phyloP scores from a whole-genome alignment of 1,139 yeast species.

The Kluyveromyces marxianus region DNA sequence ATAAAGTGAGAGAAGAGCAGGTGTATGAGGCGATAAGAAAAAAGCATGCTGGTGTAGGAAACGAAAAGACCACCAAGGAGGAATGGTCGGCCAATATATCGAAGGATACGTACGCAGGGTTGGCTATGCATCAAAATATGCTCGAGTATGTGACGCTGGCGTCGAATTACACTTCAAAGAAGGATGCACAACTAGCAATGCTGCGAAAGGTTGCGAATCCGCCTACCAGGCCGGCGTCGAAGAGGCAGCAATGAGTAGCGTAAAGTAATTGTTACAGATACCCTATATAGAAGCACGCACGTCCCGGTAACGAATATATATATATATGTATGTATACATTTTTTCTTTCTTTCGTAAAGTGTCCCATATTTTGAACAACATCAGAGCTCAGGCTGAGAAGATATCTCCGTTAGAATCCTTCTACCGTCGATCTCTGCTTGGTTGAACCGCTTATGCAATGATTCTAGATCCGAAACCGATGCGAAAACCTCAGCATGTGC shows the following conservation, averaged over 20 bases:
- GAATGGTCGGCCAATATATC: constrained; percentile 45
- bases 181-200: constrained; percentile 20
- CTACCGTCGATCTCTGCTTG: constrained; percentile 28
- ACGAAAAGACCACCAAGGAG: constrained; percentile 22
- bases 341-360: neutral
- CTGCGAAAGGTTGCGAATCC: constrained; percentile 21
- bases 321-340: too few relatives aligned
- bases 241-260: constrained; percentile 5
- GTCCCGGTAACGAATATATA: too few relatives aligned
- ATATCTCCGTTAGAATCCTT: constrained; percentile 12
- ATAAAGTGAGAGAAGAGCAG: constrained; percentile 23
- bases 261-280: neutral
- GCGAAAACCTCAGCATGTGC: constrained; percentile 25
- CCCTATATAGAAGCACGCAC: too few relatives aligned
- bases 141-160: constrained; percentile 64
- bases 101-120: constrained; percentile 65
- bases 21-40: constrained; percentile 22
- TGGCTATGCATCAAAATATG: constrained; percentile 62
- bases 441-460: constrained; percentile 20
- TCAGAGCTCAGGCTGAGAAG: constrained; percentile 8
- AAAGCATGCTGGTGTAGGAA: constrained; percentile 27
- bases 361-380: neutral
- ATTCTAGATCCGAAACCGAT: constrained; percentile 15
- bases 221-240: too few relatives aligned
- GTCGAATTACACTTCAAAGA: constrained; percentile 31